These are phyloP conservation scores for Pichia nanzhaoensis DNA, from an alignment of 805 yeast species.

Conservation along the genomic window DNA sequence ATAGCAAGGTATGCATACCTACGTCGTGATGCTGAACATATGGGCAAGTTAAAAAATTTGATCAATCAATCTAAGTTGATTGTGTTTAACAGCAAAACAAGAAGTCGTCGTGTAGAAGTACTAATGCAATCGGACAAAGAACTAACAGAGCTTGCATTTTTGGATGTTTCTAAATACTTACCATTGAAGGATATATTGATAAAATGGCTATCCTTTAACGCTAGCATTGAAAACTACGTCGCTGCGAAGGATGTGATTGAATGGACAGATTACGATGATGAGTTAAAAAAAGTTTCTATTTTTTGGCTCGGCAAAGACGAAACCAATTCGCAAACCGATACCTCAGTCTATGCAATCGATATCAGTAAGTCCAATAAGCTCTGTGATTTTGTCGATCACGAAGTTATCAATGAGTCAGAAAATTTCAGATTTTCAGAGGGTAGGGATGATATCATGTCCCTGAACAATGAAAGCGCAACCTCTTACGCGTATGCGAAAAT, in stretches of 20 bases:
- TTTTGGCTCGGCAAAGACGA: conserved; percentile 12
- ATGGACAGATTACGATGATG: conserved; percentile 1
- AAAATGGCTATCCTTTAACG: conserved; percentile 9
- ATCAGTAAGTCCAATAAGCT: conserved; percentile 30
- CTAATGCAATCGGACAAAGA: background rate
- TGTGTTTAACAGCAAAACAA: background rate
- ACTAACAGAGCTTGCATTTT: background rate
- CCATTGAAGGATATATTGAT: conserved; percentile 1
- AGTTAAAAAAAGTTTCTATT: conserved; percentile 4
- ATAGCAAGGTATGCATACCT: conserved; percentile 61
- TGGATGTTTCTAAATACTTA: background rate
- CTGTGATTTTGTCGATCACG: background rate
- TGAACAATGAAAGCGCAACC: conserved; percentile 45
- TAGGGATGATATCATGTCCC: conserved; percentile 17
- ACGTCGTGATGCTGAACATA: conserved; percentile 48
- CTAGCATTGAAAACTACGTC: conserved; percentile 1
- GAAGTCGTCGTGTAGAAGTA: conserved; percentile 3
- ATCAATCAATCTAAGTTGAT: conserved; percentile 1
- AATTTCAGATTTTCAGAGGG: background rate
- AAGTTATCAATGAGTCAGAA: background rate
- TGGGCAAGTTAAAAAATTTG: conserved; percentile 20
- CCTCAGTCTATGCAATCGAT: conserved; percentile 62
- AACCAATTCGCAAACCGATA: conserved; percentile 14
- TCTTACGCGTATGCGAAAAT: conserved; percentile 75
- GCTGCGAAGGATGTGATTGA: background rate